These are phyloP conservation scores for Nicotiana knightiana DNA, from an alignment of 257 asterid species.

Conservation along the genomic window DNA sequence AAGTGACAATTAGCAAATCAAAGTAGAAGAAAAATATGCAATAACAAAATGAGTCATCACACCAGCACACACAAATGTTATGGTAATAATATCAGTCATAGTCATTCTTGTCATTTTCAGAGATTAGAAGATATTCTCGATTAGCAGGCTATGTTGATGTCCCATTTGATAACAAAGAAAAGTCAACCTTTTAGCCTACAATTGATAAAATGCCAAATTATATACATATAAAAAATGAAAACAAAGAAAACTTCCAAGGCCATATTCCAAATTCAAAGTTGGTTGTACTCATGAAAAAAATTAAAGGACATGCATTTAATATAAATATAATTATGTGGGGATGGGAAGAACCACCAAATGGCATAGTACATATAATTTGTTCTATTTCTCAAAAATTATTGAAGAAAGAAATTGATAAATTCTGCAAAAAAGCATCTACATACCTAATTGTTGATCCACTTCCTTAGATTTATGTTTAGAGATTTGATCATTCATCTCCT, in stretches of 20 bases:
- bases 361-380: background rate
- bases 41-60: background rate
- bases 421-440: background rate
- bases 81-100: constrained; percentile 48
- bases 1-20: background rate
- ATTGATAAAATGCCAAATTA: background rate
- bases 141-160: constrained; percentile 16
- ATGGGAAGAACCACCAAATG: constrained; percentile 5
- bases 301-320: background rate
- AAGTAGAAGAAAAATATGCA: background rate
- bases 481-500: no score
- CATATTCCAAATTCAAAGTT: background rate
- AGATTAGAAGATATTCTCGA: constrained; percentile 32
- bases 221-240: background rate
- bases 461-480: no score
- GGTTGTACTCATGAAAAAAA: background rate
- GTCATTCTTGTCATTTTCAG: constrained; percentile 41
- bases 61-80: background rate
- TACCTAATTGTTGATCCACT: constrained; percentile 24
- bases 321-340: background rate
- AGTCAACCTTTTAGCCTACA: constrained; percentile 13
- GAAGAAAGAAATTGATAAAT: constrained; percentile 6
- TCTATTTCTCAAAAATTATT: background rate
- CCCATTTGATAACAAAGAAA: constrained; percentile 21
- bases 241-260: background rate